Percentiles rank a stretch among this genome's conserved stretches.
Evolutionary conservation across 1,284 basidiomycete genomes (phyloP).

Genomic region (Stygiomarasmius scandens): DNA sequence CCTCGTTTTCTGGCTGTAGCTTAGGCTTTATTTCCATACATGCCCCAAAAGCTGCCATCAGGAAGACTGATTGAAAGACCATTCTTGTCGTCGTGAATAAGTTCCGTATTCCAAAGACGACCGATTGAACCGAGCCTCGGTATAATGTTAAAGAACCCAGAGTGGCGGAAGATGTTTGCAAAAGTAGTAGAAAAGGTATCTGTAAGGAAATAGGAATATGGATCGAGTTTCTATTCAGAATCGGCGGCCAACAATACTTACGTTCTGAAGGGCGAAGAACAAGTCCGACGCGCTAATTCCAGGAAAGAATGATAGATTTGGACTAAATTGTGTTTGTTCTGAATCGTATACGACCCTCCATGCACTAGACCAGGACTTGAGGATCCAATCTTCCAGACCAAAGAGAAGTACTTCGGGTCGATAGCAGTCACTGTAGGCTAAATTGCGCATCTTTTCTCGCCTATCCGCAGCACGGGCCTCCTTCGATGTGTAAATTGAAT

Average conservation of each 20-base stretch:
- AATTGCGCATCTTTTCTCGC: constrained; percentile 70
- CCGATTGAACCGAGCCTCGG: constrained; percentile 71
- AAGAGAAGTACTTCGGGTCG: constrained; percentile 80
- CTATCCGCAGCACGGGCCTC: constrained; percentile 65
- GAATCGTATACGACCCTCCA: constrained; percentile 59
- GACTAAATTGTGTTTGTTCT: constrained; percentile 44
- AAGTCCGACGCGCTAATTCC: constrained; percentile 66
- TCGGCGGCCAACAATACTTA: constrained; percentile 28
- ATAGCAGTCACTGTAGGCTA: constrained; percentile 70
- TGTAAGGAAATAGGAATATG: constrained; percentile 27
- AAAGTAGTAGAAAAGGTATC: constrained; percentile 72
- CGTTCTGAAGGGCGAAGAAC: constrained; percentile 67
- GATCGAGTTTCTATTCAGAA: neutral
- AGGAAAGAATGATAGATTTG: constrained; percentile 39
- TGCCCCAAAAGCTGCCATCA: constrained; percentile 81
- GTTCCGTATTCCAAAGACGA: constrained; percentile 64
- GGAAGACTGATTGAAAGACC: constrained; percentile 79
- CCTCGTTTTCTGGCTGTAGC: constrained; percentile 59
- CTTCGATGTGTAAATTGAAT: constrained; percentile 48
- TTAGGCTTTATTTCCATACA: constrained; percentile 69
- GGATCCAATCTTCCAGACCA: constrained; percentile 79
- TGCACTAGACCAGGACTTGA: constrained; percentile 71
- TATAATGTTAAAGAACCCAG: constrained; percentile 79
- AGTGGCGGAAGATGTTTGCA: constrained; percentile 71
- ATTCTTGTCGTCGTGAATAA: constrained; percentile 63